These are phyloP conservation scores for Phytophthora cajani DNA, from an alignment of 352 stramenopile genomes.

Conservation along the genomic window DNA sequence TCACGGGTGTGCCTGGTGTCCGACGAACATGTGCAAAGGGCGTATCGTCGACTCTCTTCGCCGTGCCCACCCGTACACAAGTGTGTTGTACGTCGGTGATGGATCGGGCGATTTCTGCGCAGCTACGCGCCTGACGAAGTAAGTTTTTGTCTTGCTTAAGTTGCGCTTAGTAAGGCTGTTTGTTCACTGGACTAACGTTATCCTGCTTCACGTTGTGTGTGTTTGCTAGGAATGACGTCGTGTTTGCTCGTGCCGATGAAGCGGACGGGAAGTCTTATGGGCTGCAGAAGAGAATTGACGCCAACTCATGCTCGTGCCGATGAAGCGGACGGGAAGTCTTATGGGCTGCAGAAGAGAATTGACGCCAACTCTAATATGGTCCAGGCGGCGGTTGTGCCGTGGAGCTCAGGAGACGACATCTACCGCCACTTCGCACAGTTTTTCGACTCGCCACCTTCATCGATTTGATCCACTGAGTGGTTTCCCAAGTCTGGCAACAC, in stretches of 20 bases:
- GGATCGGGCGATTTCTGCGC: slow-evolving; percentile 77
- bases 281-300: slow-evolving; percentile 58
- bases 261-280: slow-evolving; percentile 55
- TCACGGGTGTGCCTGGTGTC: slow-evolving; percentile 68
- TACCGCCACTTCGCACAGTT: slow-evolving; percentile 54
- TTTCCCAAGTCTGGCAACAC: too few species aligned
- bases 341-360: slow-evolving; percentile 65
- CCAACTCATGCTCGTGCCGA: slow-evolving; percentile 52
- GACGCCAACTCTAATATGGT: slow-evolving; percentile 40
- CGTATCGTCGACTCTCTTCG: slow-evolving; percentile 64
- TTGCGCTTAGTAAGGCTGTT: background rate
- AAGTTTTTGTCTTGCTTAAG: slow-evolving; percentile 7
- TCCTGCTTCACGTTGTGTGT: background rate
- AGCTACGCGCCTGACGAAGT: slow-evolving; percentile 60
- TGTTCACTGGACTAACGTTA: background rate
- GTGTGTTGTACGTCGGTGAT: slow-evolving; percentile 80
- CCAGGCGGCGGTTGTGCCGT: slow-evolving; percentile 56
- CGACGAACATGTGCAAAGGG: slow-evolving; percentile 87
- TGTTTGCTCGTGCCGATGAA: slow-evolving; percentile 71
- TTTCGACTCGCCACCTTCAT: slow-evolving; percentile 15
- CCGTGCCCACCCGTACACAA: slow-evolving; percentile 34
- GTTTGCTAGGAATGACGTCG: slow-evolving; percentile 50
- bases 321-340: slow-evolving; percentile 54
- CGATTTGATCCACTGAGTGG: too few species aligned
- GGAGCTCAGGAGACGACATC: slow-evolving; percentile 72